Evolutionary conservation across 805 yeast genomes (phyloP), one percentile per base, ranked within the genome.

Genomic region (Candida silvicultrix): DNA sequence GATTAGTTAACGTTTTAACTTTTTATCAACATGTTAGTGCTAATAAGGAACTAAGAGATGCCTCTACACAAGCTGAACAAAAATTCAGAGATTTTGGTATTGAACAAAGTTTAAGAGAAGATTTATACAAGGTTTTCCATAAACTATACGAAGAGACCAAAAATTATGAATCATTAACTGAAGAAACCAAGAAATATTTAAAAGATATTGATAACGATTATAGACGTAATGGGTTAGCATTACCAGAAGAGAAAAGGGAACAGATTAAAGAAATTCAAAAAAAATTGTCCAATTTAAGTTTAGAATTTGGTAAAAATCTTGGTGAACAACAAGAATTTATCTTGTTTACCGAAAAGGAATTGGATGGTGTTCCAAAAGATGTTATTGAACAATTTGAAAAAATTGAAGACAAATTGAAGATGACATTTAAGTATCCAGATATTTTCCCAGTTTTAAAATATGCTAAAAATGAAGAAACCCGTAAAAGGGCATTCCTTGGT

Each of bases 351-450:
- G 65, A 62, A 47, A 82, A 81, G 44, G 83, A 88, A 59, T 70
- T 88, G 38, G 76, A 71, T 10, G 96, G 96, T 36, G 84, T 88
- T 38, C 90, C 95, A 2, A 72, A 74, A 36, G 79, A 78, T 47
- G 78, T 78, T 2, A 54, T 85, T 52, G 73, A 71, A 18, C 84
- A 76, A 57, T 83, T 81, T 56, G 83, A 75, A 45, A 66, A 64
- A 46, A 67, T 69, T 21, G 66, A 67, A 19, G 71, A 66, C 16
- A 63, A 61, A 49, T 69, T 62, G 53, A 83, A 83, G 58, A 83
- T 88, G 71, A 83, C 94, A 2, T 85, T 78, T 69, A 86, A 88
- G 63, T 85, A 84, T 57, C 94, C 95, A 1, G 95, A 87, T 59
- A 63, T 83, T 41, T 68, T 83, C 50, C 95, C 95, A 2, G 83